Conservation (phyloP, 306 rosid genomes). For the Abrus precatorius region DNA sequence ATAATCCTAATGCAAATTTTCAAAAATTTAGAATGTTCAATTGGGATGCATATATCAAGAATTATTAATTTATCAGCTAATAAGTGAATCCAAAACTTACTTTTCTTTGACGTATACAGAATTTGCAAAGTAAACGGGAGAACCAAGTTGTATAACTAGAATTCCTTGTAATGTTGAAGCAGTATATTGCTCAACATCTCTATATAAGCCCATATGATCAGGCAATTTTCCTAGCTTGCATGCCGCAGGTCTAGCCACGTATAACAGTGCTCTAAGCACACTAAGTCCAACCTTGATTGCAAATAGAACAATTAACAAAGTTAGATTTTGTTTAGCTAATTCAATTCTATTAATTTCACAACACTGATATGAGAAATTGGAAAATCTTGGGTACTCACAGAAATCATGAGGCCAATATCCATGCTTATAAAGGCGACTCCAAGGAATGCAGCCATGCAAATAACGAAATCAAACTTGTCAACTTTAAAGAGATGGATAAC, state of each 20-base stretch:
- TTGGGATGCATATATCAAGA: background rate
- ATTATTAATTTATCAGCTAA: background rate
- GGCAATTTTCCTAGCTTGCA: conserved; percentile 81
- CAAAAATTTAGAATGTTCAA: conserved; percentile 20
- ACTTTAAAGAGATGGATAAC: conserved; percentile 66
- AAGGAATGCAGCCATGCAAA: conserved; percentile 74
- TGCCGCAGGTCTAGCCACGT: conserved; percentile 85
- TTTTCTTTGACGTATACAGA: conserved; percentile 75
- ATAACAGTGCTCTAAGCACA: conserved; percentile 75
- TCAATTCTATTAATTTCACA: too few relatives aligned
- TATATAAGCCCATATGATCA: conserved; percentile 54
- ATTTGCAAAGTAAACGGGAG: conserved; percentile 90
- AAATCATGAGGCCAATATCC: conserved; percentile 75
- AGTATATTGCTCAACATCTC: conserved; percentile 78
- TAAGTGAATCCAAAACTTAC: conserved; percentile 46
- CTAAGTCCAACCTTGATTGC: conserved; percentile 70
- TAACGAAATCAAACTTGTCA: conserved; percentile 83
- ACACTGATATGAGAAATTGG: too few relatives aligned
- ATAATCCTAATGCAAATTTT: conserved; percentile 61
- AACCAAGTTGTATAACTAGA: conserved; percentile 76
- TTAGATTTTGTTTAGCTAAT: background rate
- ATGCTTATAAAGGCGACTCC: conserved; percentile 74
- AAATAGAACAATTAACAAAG: background rate
- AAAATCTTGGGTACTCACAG: conserved; percentile 58
- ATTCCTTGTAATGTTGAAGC: conserved; percentile 59